Evolutionary conservation across 805 yeast genomes (phyloP), one percentile per base, ranked within the genome.

Genomic region (Pichia deserticola): DNA sequence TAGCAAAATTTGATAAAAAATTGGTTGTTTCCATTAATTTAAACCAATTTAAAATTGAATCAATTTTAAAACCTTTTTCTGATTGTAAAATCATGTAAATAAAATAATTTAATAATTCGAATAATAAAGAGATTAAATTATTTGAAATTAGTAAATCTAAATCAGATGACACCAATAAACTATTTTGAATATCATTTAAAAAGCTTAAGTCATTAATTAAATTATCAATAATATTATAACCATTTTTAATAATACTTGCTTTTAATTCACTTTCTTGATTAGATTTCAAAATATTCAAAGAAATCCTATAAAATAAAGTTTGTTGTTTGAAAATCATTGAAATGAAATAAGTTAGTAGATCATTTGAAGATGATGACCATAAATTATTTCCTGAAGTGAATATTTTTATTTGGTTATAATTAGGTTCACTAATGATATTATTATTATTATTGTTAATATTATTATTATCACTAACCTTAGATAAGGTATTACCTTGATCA

Each of bases 1-100:
- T 57, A 9, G 40, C 27, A 15, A 54, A n/a, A 2, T 42, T 36
- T 5, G 56, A 53, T 13, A 63, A 48, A 44, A 56, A 64, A 7
- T 46, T 47, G 2, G 63, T 55, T 3, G 62, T 54, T 10, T 69
- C 61, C 76, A 81, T 70, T 10, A 81, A 62, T 6, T 65, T 56
- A 56, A 84, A 82, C 93, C 93, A 86, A 9, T 65, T 57, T 2
- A 60, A 44, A 3, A 76, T 72, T 2, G 73, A 68, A 1, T 57
- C 44, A 2, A 58, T 60, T 6, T 58, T 43, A 37, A 63, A 59
- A 1, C 60, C 60, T 1, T 51, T 38, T 6, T 52, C 55, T 0
- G 66, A 54, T 11, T 55, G 55, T 51, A 70, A 25, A 49, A 63
- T 44, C 49, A 63, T 47, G 49, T 58, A 52, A 48, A 68, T 29